Base-by-base conservation (phyloP, 768 basidiomycete genomes). In the Hericium coralloides region DNA sequence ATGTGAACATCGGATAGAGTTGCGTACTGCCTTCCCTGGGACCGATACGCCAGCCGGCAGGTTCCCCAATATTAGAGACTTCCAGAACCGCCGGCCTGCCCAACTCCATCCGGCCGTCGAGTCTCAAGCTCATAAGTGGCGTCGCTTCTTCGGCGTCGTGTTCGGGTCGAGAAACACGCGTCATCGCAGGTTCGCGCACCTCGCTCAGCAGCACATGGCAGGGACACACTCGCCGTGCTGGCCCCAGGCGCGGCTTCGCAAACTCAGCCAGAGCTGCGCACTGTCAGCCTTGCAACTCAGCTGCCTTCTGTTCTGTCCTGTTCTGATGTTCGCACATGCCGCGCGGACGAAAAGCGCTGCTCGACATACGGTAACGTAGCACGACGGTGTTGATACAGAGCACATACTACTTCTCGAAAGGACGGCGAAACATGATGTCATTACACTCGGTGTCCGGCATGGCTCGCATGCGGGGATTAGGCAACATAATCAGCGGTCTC, bases 401-500 rank as follows among this genome's bases (percentile, higher is more conserved):
- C 9, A n/a, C 43, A 31, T 31, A 45, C 43, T 45, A 45, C 43
- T 45, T 45, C 43, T 45, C 43, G 14, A 15, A 20, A 15, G 43
- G 20, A 18, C n/a, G 31, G 31, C 1, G n/a, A 45, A 45, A 45
- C 43, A 45, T 45, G 20, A 45, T 18, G 43, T 45, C 43, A 45
- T 45, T 22, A 50, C 49, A 36, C 12, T 25, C n/a, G 22, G 12
- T 36, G 20, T 17, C 12, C 48, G 17, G 20, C 25, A 49, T 26
- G 31, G 6, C 31, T 31, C 20, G 49, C 49, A 50, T 14, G 49
- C 15, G 26, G 10, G 8, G 22, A 22, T 36, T 17, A 50, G 49
- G 49, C 26, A 25, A 38, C 36, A 18, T 63, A 66, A 26, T 70
- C 70, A 20, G 58, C 64, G 45, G 65, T 68, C 58, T 71, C 70